Conservation (phyloP, 2,329 filamentous ascomycete genomes). For the Aspergillus versicolor region DNA sequence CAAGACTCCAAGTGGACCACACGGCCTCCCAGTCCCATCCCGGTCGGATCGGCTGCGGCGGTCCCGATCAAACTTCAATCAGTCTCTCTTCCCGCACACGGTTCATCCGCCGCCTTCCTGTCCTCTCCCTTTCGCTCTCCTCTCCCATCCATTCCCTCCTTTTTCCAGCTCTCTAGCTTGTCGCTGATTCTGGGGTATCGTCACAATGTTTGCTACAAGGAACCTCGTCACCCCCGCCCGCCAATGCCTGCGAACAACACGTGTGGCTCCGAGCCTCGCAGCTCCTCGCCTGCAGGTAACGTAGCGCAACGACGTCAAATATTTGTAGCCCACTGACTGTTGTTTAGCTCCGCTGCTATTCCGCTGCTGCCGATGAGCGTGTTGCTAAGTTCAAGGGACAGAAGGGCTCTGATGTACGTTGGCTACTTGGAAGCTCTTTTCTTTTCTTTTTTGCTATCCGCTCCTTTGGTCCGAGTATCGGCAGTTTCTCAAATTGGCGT, state of each 20-base stretch:
- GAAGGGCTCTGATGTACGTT: conserved; percentile 81
- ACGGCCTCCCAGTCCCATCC: conserved; percentile 11
- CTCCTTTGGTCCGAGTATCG: conserved; percentile 28
- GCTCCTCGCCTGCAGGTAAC: conserved; percentile 60
- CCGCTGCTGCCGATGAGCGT: conserved; percentile 56
- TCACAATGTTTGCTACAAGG: conserved; percentile 80
- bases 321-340: conserved; percentile 18
- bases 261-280: conserved; percentile 46
- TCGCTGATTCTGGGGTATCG: conserved; percentile 22
- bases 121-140: conserved; percentile 21
- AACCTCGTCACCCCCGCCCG: conserved; percentile 73
- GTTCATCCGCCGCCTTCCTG: conserved; percentile 12
- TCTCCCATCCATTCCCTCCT: conserved; percentile 12
- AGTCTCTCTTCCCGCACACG: conserved; percentile 21
- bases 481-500: conserved; percentile 7
- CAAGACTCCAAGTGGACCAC: conserved; percentile 14
- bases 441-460: conserved; percentile 27
- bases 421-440: conserved; percentile 24
- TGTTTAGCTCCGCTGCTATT: conserved; percentile 61
- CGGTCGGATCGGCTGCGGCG: conserved; percentile 24
- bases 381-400: conserved; percentile 92
- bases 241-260: conserved; percentile 72
- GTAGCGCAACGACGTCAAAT: conserved; percentile 18
- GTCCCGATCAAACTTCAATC: conserved; percentile 18
- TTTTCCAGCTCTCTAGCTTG: conserved; percentile 15